Evolutionary conservation across 768 basidiomycete species (phyloP).

Genomic region (Lepiota brunneoincarnata): DNA sequence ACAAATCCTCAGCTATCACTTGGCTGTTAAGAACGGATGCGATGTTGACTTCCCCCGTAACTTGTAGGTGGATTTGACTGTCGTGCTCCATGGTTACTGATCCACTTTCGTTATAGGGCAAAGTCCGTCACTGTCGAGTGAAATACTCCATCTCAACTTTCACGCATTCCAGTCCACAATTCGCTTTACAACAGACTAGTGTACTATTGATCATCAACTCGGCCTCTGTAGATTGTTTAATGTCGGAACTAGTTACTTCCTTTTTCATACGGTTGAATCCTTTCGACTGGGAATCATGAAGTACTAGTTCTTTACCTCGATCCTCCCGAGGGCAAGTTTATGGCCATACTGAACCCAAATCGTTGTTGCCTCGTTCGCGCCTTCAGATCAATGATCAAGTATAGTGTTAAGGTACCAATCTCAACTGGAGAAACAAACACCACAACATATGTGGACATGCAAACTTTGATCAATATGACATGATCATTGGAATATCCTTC

Average conservation of each 20-base stretch:
- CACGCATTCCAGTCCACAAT: not conserved
- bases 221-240: not conserved
- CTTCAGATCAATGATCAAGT: no score
- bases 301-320: not conserved
- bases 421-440: no score
- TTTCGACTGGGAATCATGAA: not conserved
- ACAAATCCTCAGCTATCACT: constrained; percentile 93
- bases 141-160: constrained; percentile 10
- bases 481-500: no score
- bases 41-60: constrained; percentile 99
- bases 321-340: no score
- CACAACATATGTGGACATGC: no score
- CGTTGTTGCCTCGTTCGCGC: no score
- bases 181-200: no score
- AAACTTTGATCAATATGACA: no score
- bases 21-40: constrained; percentile 93
- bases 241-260: not conserved
- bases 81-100: constrained; percentile 9
- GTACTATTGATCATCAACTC: constrained; percentile 7
- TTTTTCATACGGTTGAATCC: no score
- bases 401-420: no score
- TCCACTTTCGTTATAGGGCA: constrained; percentile 41
- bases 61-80: constrained; percentile 52
- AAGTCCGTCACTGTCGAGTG: constrained; percentile 79
- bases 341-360: no score